Evolutionary conservation across 345 rosid genomes (phyloP).

Genomic region (Microthlaspi erraticum): DNA sequence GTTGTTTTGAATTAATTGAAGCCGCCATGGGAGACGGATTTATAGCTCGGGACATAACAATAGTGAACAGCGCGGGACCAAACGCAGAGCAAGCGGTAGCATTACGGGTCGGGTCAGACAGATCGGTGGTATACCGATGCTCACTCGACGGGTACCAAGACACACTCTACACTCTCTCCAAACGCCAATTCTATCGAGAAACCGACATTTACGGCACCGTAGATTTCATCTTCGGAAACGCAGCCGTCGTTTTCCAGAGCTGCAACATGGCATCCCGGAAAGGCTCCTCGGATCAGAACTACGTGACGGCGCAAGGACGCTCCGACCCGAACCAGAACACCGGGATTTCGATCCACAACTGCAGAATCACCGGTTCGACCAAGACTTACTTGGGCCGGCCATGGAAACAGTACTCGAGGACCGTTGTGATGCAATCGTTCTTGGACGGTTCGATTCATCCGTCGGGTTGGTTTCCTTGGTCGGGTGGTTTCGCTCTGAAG

Average conservation of each 20-base stretch:
- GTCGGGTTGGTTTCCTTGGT: slow-evolving; percentile 62
- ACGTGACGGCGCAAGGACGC: slow-evolving; percentile 69
- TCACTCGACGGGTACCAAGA: slow-evolving; percentile 58
- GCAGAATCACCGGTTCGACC: slow-evolving; percentile 53
- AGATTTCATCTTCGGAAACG: slow-evolving; percentile 73
- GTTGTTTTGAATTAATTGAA: neutral
- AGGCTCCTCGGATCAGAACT: slow-evolving; percentile 48
- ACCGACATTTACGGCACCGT: slow-evolving; percentile 53
- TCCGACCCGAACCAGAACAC: slow-evolving; percentile 67
- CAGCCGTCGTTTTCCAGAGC: slow-evolving; percentile 65
- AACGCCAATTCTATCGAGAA: slow-evolving; percentile 63
- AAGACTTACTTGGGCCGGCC: slow-evolving; percentile 70
- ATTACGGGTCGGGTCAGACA: slow-evolving; percentile 60
- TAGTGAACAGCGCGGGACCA: slow-evolving; percentile 75
- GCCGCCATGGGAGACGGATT: slow-evolving; percentile 66
- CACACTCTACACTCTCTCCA: slow-evolving; percentile 65
- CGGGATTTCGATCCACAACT: slow-evolving; percentile 65
- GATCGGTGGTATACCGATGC: slow-evolving; percentile 55
- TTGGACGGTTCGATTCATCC: slow-evolving; percentile 55
- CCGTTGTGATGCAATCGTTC: slow-evolving; percentile 59
- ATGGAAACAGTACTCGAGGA: slow-evolving; percentile 65
- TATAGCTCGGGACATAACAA: slow-evolving; percentile 62
- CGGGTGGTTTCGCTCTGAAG: slow-evolving; percentile 32
- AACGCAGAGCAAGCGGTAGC: slow-evolving; percentile 72
- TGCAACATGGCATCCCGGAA: slow-evolving; percentile 55